Evolutionary conservation across 192 early-diverging fungal species (phyloP), one percentile per base, ranked within the genome.

Genomic region (Phycomyces nitens): DNA sequence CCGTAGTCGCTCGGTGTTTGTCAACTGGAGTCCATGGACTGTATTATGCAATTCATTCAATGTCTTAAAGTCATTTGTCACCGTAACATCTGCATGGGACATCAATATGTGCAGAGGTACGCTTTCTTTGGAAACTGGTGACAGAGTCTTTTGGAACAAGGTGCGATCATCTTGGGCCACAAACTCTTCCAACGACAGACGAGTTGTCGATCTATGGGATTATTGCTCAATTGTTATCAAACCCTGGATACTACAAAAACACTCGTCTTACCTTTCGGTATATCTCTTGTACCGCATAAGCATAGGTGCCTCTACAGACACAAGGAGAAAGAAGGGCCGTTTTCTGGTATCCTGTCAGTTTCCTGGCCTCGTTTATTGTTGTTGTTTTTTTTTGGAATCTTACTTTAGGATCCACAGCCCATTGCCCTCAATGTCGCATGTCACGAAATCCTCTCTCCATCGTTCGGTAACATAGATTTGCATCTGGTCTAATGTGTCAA

Each of bases 241-340:
- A n/a, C n/a, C n/a, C n/a, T n/a, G n/a, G n/a, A n/a, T n/a, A n/a
- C n/a, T n/a, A n/a, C n/a, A n/a, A n/a, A n/a, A n/a, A n/a, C n/a
- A n/a, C n/a, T n/a, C n/a, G 7, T n/a, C 38, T 27, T 75, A 78
- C 81, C 77, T 74, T 23, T 58, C 20, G 3, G 77, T 51, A 56
- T 75, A 80, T 22, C 91, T 80, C 55, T 66, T 69, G 71, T 88
- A 92, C 29, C 94, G 86, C 20, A 87, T 69, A 24, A 71, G 72
- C 23, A 85, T 68, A 0, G 92, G 89, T n/a, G 92, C 90, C 53
- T 96, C 89, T 5, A 99, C 80, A n/a, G 88, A 83, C 0, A 96
- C 80, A 9, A 96, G 68, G 8, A 97, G 74, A 34, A 94, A 86
- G 77, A 95, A 92, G 0, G 91, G 91, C 1, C 91, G 77, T 62